These are phyloP conservation scores for Fusarium liriodendri DNA, from an alignment of 2,329 filamentous ascomycete species.

Conservation along the genomic window DNA sequence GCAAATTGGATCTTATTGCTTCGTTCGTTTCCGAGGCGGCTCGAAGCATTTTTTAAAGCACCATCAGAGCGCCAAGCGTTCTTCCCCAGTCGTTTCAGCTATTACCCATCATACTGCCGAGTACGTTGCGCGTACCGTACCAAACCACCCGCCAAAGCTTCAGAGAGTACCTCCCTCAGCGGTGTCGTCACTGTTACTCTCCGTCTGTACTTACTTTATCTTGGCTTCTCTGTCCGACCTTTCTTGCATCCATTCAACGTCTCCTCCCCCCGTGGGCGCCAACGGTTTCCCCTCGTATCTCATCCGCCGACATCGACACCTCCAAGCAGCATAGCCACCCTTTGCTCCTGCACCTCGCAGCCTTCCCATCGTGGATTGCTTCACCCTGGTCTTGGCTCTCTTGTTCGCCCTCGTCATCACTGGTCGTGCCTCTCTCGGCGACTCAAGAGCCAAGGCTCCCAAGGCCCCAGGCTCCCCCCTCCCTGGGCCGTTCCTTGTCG, in stretches of 20 bases:
- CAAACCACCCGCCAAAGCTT: background rate
- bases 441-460: slow-evolving; percentile 18
- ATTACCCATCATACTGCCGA: background rate
- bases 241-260: slow-evolving; percentile 16
- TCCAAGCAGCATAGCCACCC: slow-evolving; percentile 10
- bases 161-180: slow-evolving; percentile 16
- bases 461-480: slow-evolving; percentile 16
- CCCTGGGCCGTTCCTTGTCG: slow-evolving; percentile 31
- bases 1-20: background rate
- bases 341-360: background rate
- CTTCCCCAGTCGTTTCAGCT: slow-evolving; percentile 6
- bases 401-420: slow-evolving; percentile 22
- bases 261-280: background rate
- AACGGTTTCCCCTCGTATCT: slow-evolving; percentile 24
- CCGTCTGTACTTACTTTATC: background rate
- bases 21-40: background rate
- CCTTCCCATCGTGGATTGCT: slow-evolving; percentile 8
- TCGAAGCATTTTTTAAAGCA: background rate
- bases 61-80: slow-evolving; percentile 11
- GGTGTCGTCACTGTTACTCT: slow-evolving; percentile 27
- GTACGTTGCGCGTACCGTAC: background rate
- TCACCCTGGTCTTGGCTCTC: slow-evolving; percentile 28
- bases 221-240: background rate
- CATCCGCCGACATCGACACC: slow-evolving; percentile 7
- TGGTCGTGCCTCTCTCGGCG: slow-evolving; percentile 10